phyloP scores from a whole-genome alignment of 106 monocot genomes.

The Platanthera guangdongensis region DNA sequence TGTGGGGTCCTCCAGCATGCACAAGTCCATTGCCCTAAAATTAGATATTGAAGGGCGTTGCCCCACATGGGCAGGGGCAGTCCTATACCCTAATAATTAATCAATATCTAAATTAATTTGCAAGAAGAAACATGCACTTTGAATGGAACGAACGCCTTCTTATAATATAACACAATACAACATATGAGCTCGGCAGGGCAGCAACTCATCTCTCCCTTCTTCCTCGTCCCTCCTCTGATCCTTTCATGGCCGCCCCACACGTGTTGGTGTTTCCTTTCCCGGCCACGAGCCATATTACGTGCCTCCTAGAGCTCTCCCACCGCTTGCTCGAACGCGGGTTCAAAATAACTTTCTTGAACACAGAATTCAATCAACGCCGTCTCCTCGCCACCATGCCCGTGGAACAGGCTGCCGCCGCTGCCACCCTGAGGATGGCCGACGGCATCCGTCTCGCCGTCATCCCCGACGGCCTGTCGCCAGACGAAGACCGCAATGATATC shows the following conservation, averaged over 20 bases:
- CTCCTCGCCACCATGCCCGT: conserved; percentile 11
- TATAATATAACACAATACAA: too few relatives aligned
- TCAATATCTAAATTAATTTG: too few relatives aligned
- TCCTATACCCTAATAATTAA: too few relatives aligned
- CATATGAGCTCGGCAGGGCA: too few relatives aligned
- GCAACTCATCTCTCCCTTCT: too few relatives aligned
- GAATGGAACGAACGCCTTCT: too few relatives aligned
- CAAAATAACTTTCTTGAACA: conserved; percentile 46
- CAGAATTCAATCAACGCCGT: conserved; percentile 29
- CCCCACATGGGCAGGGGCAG: too few relatives aligned
- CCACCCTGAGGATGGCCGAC: background rate
- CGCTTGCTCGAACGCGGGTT: conserved; percentile 27
- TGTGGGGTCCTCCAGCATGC: too few relatives aligned
- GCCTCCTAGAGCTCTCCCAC: conserved; percentile 44
- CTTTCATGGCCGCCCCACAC: conserved; percentile 7
- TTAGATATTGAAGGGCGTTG: too few relatives aligned
- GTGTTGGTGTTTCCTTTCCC: conserved; percentile 39
- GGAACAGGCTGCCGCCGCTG: background rate
- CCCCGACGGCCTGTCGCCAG: background rate
- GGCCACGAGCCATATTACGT: conserved; percentile 48
- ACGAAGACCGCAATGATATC: background rate
- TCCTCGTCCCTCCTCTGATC: too few relatives aligned
- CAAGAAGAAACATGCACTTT: too few relatives aligned
- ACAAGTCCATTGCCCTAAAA: too few relatives aligned
- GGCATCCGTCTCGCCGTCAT: background rate